Conservation (phyloP, 352 stramenopile species). For the Globisporangium paroecandrum region DNA sequence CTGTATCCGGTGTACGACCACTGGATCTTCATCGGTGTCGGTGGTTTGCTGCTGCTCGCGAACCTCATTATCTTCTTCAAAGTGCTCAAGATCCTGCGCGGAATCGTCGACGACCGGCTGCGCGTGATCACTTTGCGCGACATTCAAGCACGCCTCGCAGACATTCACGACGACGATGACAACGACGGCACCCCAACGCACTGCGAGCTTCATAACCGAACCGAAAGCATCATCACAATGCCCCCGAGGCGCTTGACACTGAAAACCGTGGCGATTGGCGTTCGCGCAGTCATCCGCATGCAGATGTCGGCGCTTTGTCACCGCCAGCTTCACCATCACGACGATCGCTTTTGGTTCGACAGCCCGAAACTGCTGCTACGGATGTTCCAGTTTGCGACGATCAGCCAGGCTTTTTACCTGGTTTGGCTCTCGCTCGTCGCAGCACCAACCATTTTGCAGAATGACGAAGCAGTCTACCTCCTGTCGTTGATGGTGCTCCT, state of each 20-base stretch:
- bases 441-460: constrained; percentile 35
- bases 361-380: constrained; percentile 66
- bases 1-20: constrained; percentile 60
- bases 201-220: not conserved
- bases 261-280: constrained; percentile 52
- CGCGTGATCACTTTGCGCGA: constrained; percentile 65
- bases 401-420: constrained; percentile 83
- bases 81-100: constrained; percentile 73
- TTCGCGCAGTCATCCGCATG: constrained; percentile 77
- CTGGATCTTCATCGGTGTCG: constrained; percentile 76
- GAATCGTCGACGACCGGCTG: constrained; percentile 81
- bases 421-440: constrained; percentile 84
- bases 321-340: constrained; percentile 74
- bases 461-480: constrained; percentile 26
- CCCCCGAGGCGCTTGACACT: constrained; percentile 30
- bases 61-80: constrained; percentile 87
- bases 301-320: constrained; percentile 88
- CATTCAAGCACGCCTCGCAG: constrained; percentile 43
- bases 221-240: constrained; percentile 17
- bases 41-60: constrained; percentile 42
- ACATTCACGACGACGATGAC: constrained; percentile 11
- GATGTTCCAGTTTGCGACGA: constrained; percentile 84
- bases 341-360: constrained; percentile 83
- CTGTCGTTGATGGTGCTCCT: constrained; percentile 62
- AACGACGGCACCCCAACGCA: constrained; percentile 1